Conservation (phyloP, 2,329 filamentous ascomycete species). For the Nemania diffusa region DNA sequence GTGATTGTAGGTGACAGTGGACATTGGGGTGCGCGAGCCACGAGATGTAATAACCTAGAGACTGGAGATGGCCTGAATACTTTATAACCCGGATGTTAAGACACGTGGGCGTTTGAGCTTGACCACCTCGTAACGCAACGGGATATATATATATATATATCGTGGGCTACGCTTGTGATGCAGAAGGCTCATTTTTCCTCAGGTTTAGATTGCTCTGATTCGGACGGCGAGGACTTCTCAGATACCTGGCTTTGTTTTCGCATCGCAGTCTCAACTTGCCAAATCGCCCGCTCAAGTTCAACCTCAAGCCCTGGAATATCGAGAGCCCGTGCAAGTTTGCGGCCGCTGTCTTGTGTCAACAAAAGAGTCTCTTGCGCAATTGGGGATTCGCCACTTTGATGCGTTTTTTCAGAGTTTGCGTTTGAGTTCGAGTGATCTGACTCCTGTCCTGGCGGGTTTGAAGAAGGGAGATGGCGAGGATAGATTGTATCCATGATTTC, state of each 20-base stretch:
- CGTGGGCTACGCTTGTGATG: not conserved
- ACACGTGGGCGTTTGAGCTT: not conserved
- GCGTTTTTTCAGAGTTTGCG: no score
- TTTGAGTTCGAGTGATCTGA: conserved; percentile 45
- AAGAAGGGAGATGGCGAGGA: conserved; percentile 42
- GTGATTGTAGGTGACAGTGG: not conserved
- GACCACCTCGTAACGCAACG: not conserved
- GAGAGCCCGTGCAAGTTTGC: conserved; percentile 68
- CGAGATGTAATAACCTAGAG: not conserved
- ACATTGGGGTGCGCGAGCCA: not conserved
- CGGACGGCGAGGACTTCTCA: not conserved
- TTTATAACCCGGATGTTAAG: not conserved
- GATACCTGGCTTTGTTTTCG: conserved; percentile 33
- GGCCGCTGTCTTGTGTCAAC: conserved; percentile 63
- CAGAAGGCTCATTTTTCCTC: conserved; percentile 19
- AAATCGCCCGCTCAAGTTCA: conserved; percentile 79
- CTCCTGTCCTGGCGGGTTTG: conserved; percentile 37
- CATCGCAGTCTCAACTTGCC: conserved; percentile 72
- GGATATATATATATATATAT: no score
- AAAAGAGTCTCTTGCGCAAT: conserved; percentile 59
- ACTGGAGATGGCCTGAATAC: not conserved
- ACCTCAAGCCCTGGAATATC: conserved; percentile 75
- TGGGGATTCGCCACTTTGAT: conserved; percentile 20
- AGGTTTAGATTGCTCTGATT: conserved; percentile 11
- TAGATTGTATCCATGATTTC: conserved; percentile 80